Base-by-base conservation (phyloP, 1,284 basidiomycete species). In the Lentinula novae-zelandiae region DNA sequence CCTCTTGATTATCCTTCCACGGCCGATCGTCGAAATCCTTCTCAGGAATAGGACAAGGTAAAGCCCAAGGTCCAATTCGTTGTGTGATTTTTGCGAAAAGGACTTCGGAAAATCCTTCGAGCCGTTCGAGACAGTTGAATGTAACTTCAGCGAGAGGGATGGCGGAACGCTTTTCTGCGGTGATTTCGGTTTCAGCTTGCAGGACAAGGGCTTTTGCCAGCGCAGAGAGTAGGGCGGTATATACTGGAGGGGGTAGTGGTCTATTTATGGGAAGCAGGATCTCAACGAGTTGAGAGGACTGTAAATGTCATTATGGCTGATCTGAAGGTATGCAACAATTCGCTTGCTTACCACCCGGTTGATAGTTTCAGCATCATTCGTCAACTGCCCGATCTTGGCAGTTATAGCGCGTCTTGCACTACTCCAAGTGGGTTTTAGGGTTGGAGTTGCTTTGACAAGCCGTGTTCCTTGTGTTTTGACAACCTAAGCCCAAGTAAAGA, bases 131-230 rank as follows among this genome's bases (percentile, higher is more conserved):
- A 20, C 96, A 78, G 57, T 85, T 86, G 52, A 89, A 78, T 0
- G 92, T 78, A 3, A 98, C 84, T 31, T 86, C 82, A 0, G 92
- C 93, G 9, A 98, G 81, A 0, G 96, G 96, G 51, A 84, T 82
- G 0, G 95, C 95, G 8, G 90, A 90, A 40, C 87, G 85, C 67
- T 92, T 87, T 73, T 96, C 93, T 2, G 94, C 95, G 1, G 92
- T 78, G 5, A 98, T 93, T 74, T 99, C 96, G 0, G 89, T 91
- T 75, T 98, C 95, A 5, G 96, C 95, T 78, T 98, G 97, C 39
- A 92, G 82, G 50, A 98, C 85, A 61, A 99, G 86, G 39, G 88
- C 82, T 71, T 98, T 99, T 58, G 93, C 80, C 22, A 97, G 82
- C 20, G 95, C 92, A 27, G 93, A 96, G 27, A 96, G 82, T 15